These are phyloP conservation scores for Penicillium macrosclerotiorum DNA, from an alignment of 495 filamentous ascomycete genomes.

Conservation along the genomic window DNA sequence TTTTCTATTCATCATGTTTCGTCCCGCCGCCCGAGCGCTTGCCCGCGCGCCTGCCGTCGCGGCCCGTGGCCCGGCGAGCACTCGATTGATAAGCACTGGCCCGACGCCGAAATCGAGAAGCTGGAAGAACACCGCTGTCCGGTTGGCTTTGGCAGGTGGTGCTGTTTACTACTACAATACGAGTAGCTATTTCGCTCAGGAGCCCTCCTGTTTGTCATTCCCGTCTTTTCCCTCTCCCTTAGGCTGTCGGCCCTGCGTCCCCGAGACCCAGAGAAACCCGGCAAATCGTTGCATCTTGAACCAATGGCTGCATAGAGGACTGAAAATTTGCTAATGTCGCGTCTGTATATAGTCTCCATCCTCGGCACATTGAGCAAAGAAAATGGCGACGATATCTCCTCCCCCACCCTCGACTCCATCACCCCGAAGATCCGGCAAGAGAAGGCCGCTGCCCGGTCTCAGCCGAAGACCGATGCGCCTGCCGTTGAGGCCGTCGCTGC, in stretches of 20 bases:
- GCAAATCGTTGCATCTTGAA: conserved; percentile 5
- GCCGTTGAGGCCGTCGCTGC: not conserved
- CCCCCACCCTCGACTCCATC: conserved; percentile 47
- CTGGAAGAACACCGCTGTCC: conserved; percentile 73
- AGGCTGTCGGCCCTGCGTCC: not conserved
- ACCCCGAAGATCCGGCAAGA: conserved; percentile 42
- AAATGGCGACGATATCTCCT: conserved; percentile 24
- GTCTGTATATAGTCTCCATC: conserved; percentile 30
- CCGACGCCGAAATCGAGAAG: conserved; percentile 66
- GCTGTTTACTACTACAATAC: conserved; percentile 94
- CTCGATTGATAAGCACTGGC: conserved; percentile 71
- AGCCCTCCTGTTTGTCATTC: conserved; percentile 65
- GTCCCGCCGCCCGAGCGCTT: conserved; percentile 54
- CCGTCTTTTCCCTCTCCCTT: conserved; percentile 2
- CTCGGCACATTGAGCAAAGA: conserved; percentile 24
- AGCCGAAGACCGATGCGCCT: conserved; percentile 11
- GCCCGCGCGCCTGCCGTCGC: conserved; percentile 47
- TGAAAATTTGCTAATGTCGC: not conserved
- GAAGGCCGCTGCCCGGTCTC: conserved; percentile 15
- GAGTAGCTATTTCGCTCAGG: conserved; percentile 79
- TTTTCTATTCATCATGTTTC: conserved; percentile 53
- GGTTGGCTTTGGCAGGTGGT: conserved; percentile 74
- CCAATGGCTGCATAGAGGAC: conserved; percentile 4
- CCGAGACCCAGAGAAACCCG: conserved; percentile 8
- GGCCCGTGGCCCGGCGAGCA: conserved; percentile 36